These are phyloP conservation scores for Trametes cubensis DNA, from an alignment of 768 basidiomycete species.

Conservation along the genomic window DNA sequence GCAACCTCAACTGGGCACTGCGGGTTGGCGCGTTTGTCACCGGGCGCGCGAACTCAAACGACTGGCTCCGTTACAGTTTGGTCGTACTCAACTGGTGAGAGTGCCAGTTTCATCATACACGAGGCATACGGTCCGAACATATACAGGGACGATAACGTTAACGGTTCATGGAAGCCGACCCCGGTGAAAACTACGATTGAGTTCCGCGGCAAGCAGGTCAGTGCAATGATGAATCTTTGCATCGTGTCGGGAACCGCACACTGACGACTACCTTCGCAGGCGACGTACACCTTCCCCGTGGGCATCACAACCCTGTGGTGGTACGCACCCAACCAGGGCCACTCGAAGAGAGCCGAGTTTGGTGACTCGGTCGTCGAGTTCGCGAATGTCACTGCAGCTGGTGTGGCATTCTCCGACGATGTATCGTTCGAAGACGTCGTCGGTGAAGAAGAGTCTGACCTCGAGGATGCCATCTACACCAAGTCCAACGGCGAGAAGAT, in stretches of 20 bases:
- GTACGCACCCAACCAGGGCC: slow-evolving; percentile 38
- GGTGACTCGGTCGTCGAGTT: slow-evolving; percentile 3
- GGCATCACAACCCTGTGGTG: slow-evolving; percentile 64
- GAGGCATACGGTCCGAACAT: neutral
- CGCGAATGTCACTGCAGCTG: slow-evolving; percentile 5
- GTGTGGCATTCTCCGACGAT: neutral
- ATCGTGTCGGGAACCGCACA: no score
- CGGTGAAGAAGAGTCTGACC: neutral
- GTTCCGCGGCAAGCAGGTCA: slow-evolving; percentile 64
- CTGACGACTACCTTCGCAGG: slow-evolving; percentile 34
- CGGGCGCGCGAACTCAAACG: slow-evolving; percentile 49
- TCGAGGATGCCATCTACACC: neutral
- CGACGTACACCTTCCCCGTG: slow-evolving; percentile 76
- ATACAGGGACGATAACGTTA: slow-evolving; percentile 49
- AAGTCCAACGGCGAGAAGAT: slow-evolving; percentile 16
- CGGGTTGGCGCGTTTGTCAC: slow-evolving; percentile 71
- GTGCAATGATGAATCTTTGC: neutral
- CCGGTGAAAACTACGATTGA: slow-evolving; percentile 62
- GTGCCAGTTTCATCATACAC: neutral
- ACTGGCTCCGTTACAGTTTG: slow-evolving; percentile 67
- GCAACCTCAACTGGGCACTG: slow-evolving; percentile 57
- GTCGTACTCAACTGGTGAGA: slow-evolving; percentile 69
- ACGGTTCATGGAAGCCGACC: slow-evolving; percentile 55
- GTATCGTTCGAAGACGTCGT: neutral
- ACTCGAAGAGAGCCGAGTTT: slow-evolving; percentile 8